These are phyloP conservation scores for Wickerhamomyces sp. DNA, from an alignment of 1,139 yeast genomes.

Conservation along the genomic window DNA sequence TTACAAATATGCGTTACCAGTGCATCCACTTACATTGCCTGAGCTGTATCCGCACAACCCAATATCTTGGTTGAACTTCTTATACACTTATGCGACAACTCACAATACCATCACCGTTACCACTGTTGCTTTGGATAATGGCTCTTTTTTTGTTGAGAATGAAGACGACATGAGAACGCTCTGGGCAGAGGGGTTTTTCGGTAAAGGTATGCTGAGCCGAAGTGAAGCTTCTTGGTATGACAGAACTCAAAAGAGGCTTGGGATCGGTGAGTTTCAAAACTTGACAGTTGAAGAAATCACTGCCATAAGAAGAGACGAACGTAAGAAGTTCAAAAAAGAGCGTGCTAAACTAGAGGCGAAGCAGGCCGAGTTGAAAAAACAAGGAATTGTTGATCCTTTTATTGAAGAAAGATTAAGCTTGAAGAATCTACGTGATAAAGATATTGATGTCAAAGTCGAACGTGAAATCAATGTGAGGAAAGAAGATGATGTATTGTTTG, in stretches of 20 bases:
- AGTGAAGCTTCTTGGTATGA: conserved; percentile 89
- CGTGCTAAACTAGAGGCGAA: conserved; percentile 31
- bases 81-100: conserved; percentile 29
- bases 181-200: conserved; percentile 90
- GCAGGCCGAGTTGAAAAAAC: conserved; percentile 28
- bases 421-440: conserved; percentile 30
- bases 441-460: conserved; percentile 23
- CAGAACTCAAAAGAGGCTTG: conserved; percentile 55
- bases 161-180: conserved; percentile 48
- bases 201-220: conserved; percentile 85
- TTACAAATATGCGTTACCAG: conserved; percentile 35
- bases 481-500: conserved; percentile 39
- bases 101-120: conserved; percentile 8
- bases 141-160: conserved; percentile 42
- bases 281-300: conserved; percentile 73
- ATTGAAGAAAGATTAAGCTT: conserved; percentile 28
- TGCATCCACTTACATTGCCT: conserved; percentile 41
- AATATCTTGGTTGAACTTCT: conserved; percentile 50
- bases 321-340: conserved; percentile 67
- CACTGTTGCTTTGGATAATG: conserved; percentile 23
- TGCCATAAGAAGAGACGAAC: conserved; percentile 61
- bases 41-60: conserved; percentile 52
- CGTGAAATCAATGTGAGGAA: conserved; percentile 30
- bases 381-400: conserved; percentile 30
- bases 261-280: conserved; percentile 30